Percentiles rank a stretch among this genome's conserved stretches.
Conservation (phyloP, 768 basidiomycete genomes). For the Pleurotus tuber-regium region DNA sequence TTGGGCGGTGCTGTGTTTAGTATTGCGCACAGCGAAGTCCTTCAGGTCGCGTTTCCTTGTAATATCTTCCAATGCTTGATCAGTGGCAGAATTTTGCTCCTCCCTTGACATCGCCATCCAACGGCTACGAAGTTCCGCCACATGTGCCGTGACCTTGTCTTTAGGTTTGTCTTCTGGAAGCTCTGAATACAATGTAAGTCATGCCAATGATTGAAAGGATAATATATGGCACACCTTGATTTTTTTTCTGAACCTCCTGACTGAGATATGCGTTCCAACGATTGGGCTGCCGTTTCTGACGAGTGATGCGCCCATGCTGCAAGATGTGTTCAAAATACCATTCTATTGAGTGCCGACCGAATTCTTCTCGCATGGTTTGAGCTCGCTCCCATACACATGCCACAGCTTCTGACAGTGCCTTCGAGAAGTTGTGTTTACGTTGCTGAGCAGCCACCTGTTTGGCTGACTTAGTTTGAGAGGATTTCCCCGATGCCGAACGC, state of each 20-base stretch:
- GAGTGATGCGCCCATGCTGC: neutral
- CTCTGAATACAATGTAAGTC: neutral
- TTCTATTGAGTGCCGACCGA: constrained; percentile 4
- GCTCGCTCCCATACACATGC: neutral
- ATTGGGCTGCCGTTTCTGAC: neutral
- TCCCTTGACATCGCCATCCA: constrained; percentile 11
- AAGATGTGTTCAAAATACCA: neutral
- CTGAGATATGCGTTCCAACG: constrained; percentile 9
- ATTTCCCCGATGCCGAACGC: too few relatives aligned
- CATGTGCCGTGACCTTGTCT: constrained; percentile 1
- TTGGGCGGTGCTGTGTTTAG: neutral
- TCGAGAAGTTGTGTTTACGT: neutral
- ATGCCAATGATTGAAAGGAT: too few relatives aligned
- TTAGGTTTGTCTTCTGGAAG: constrained; percentile 1
- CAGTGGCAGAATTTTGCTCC: constrained; percentile 6
- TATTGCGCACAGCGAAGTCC: constrained; percentile 7
- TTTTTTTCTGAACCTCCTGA: constrained; percentile 2
- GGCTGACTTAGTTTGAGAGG: too few relatives aligned
- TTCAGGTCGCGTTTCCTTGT: constrained; percentile 1
- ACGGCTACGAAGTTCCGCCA: constrained; percentile 1
- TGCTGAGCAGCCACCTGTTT: neutral
- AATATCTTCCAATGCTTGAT: constrained; percentile 4
- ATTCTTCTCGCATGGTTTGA: constrained; percentile 1
- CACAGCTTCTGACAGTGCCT: neutral
- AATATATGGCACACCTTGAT: constrained; percentile 7